phyloP scores from a whole-genome alignment of 257 asterid species.

The Linderniella brevidens region DNA sequence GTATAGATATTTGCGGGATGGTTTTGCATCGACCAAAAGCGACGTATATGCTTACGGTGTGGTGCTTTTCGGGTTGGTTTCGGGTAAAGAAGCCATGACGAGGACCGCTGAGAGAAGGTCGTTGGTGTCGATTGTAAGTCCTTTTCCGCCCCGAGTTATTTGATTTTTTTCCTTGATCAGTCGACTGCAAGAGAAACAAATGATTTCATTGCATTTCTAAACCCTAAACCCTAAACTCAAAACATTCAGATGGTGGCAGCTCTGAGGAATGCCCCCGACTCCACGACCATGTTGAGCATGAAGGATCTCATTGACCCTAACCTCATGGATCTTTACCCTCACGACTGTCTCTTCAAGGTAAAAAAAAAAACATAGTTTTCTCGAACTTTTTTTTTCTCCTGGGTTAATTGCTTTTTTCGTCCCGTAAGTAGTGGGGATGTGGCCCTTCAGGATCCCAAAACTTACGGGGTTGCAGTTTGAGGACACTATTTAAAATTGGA shows the following conservation, averaged over 20 bases:
- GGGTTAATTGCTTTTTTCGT: neutral
- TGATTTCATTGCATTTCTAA: no score
- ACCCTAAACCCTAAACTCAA: no score
- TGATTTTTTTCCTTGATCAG: neutral
- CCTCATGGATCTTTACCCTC: constrained; percentile 73
- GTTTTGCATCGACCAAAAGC: constrained; percentile 69
- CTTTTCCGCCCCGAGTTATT: neutral
- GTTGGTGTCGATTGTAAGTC: constrained; percentile 62
- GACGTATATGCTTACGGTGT: constrained; percentile 96
- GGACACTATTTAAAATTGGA: no score
- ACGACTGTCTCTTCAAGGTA: constrained; percentile 93
- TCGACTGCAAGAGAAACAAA: no score
- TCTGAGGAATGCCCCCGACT: constrained; percentile 60
- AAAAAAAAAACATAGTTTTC: no score
- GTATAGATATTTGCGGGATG: constrained; percentile 75
- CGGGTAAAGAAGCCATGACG: constrained; percentile 85
- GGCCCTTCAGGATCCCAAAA: no score
- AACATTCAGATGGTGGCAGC: constrained; percentile 94
- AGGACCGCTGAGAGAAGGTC: constrained; percentile 76
- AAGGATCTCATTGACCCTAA: constrained; percentile 70
- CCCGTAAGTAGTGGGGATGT: no score
- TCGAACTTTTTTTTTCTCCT: no score
- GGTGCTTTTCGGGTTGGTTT: constrained; percentile 71
- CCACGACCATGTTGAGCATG: constrained; percentile 65
- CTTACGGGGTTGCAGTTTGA: no score